Percentiles rank a stretch among this genome's conserved stretches.
Evolutionary conservation across 192 early-diverging fungal species (phyloP).

Genomic region (Coemansia sp.): DNA sequence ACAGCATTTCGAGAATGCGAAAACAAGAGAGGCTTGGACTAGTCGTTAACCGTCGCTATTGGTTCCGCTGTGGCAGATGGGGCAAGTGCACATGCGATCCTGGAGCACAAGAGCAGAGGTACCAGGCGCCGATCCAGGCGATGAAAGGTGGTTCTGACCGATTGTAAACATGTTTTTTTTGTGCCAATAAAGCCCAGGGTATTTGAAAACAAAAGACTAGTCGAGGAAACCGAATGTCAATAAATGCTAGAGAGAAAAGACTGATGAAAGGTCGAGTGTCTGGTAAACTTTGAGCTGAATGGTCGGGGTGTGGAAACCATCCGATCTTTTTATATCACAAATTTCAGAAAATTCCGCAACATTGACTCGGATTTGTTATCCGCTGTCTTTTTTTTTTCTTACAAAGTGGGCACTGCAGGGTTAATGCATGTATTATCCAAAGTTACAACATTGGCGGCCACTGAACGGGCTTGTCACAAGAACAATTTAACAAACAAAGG

Average conservation of each 20-base stretch:
- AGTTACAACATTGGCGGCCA: not conserved
- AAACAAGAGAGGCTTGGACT: not conserved
- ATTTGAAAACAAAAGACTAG: not conserved
- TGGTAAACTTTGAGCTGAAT: not conserved
- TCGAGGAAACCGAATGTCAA: not conserved
- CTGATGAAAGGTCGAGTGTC: not conserved
- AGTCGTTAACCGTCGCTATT: slow-evolving; percentile 22
- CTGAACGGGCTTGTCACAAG: not conserved
- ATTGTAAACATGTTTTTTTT: not conserved
- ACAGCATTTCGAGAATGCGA: not conserved
- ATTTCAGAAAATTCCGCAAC: not conserved
- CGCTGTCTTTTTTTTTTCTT: not conserved
- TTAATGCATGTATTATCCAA: not conserved
- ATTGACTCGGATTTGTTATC: not conserved
- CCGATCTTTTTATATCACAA: not conserved
- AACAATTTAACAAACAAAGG: not conserved
- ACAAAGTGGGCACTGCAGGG: not conserved
- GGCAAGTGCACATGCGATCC: slow-evolving; percentile 50
- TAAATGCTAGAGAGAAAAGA: not conserved
- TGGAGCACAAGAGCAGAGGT: not conserved
- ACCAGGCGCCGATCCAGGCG: not conserved
- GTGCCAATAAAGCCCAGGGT: not conserved
- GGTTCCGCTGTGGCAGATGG: slow-evolving; percentile 38
- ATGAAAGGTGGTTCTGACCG: not conserved
- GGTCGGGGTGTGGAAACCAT: not conserved